phyloP scores from a whole-genome alignment of 2,329 filamentous ascomycete species.

The Zymoseptoria pseudotritici region DNA sequence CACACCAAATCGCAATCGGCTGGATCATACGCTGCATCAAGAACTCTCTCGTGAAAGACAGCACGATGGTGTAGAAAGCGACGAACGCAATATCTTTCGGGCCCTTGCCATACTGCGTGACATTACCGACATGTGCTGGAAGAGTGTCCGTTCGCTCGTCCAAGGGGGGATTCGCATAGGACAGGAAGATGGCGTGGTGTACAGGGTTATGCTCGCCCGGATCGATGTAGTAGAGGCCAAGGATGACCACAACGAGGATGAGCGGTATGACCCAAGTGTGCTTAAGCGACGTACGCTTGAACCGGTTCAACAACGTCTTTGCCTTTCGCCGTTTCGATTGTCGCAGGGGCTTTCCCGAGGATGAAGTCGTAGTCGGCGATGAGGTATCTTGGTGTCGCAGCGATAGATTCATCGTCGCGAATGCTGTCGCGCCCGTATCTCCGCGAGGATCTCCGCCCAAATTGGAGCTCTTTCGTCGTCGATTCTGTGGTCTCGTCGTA shows the following conservation, averaged over 20 bases:
- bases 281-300: conserved; percentile 39
- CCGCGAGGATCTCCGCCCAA: conserved; percentile 47
- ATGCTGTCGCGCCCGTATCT: conserved; percentile 44
- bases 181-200: conserved; percentile 78
- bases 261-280: conserved; percentile 64
- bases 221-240: conserved; percentile 64
- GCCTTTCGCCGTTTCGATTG: conserved; percentile 42
- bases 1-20: conserved; percentile 62
- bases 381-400: conserved; percentile 4
- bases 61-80: conserved; percentile 76
- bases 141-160: conserved; percentile 28
- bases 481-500: conserved; percentile 5
- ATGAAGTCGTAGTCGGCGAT: conserved; percentile 8
- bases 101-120: conserved; percentile 78
- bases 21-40: conserved; percentile 85
- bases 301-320: conserved; percentile 38
- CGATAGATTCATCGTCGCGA: conserved; percentile 37
- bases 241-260: conserved; percentile 55
- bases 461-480: conserved; percentile 29
- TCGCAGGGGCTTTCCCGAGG: conserved; percentile 18
- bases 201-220: conserved; percentile 72
- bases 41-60: conserved; percentile 92
- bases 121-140: conserved; percentile 39
- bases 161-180: conserved; percentile 57
- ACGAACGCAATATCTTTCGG: conserved; percentile 79